phyloP scores from a whole-genome alignment of 495 filamentous ascomycete genomes.

The Xylaria bambusicola region DNA sequence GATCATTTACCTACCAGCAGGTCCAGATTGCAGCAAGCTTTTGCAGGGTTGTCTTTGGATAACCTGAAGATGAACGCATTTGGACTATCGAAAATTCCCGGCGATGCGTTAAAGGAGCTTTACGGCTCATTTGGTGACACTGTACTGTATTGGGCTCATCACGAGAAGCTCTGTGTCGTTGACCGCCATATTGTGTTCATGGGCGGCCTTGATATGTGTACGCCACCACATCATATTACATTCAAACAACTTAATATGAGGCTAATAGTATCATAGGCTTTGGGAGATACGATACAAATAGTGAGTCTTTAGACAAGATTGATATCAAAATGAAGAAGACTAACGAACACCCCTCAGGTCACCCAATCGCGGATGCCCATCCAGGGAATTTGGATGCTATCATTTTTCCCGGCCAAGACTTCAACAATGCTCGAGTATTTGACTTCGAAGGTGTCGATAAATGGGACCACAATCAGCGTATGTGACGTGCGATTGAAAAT shows the following conservation, averaged over 20 bases:
- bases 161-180: conserved; percentile 88
- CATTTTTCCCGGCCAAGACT: conserved; percentile 91
- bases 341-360: conserved; percentile 49
- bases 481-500: conserved; percentile 11
- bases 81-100: conserved; percentile 59
- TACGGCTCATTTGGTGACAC: conserved; percentile 80
- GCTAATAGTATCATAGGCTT: conserved; percentile 47
- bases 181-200: conserved; percentile 85
- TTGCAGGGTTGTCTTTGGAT: conserved; percentile 52
- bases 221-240: conserved; percentile 14
- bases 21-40: conserved; percentile 29
- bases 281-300: conserved; percentile 63
- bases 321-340: neutral
- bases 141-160: conserved; percentile 93
- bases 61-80: conserved; percentile 50
- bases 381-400: conserved; percentile 71
- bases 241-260: no score
- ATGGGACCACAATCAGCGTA: conserved; percentile 80
- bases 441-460: conserved; percentile 86
- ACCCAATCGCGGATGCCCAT: conserved; percentile 85
- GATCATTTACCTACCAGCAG: conserved; percentile 74
- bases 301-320: conserved; percentile 27
- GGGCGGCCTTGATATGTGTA: conserved; percentile 75
- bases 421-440: conserved; percentile 84
- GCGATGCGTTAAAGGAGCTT: conserved; percentile 68